phyloP scores from a whole-genome alignment of 1,284 basidiomycete genomes.

The Heterobasidion annosum region DNA sequence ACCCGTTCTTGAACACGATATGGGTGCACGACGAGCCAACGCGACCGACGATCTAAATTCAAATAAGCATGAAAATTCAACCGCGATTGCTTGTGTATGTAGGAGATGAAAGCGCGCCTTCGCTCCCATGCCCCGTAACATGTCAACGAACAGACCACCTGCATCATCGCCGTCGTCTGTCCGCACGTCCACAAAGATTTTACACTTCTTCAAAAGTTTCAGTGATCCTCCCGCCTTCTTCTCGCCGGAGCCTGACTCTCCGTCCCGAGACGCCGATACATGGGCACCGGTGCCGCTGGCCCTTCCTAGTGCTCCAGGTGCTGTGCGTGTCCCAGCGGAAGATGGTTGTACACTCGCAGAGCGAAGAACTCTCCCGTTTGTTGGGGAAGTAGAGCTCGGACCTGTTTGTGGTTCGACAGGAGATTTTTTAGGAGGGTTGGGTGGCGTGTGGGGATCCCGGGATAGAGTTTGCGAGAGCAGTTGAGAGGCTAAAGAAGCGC shows the following conservation, averaged over 20 bases:
- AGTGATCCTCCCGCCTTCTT: slow-evolving; percentile 14
- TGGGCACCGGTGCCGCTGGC: slow-evolving; percentile 8
- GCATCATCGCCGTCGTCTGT: slow-evolving; percentile 85
- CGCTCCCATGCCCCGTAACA: slow-evolving; percentile 77
- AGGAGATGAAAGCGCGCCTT: slow-evolving; percentile 43
- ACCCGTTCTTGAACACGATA: slow-evolving; percentile 85
- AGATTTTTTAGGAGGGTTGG: slow-evolving; percentile 9
- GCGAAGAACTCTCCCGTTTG: slow-evolving; percentile 20
- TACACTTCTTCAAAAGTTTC: slow-evolving; percentile 62
- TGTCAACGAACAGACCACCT: slow-evolving; percentile 76
- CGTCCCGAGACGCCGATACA: slow-evolving; percentile 10
- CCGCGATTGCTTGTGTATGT: background rate
- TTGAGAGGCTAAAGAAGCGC: slow-evolving; percentile 50
- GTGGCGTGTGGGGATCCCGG: slow-evolving; percentile 29
- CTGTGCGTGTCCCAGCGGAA: slow-evolving; percentile 9
- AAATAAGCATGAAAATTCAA: slow-evolving; percentile 4
- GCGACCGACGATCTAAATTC: slow-evolving; percentile 42
- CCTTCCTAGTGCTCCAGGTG: slow-evolving; percentile 13
- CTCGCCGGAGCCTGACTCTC: background rate
- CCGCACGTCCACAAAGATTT: slow-evolving; percentile 84
- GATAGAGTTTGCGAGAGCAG: slow-evolving; percentile 48
- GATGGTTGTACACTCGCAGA: slow-evolving; percentile 20
- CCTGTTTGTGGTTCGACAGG: background rate
- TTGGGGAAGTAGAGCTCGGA: slow-evolving; percentile 12
- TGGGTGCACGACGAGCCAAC: slow-evolving; percentile 81